Evolutionary conservation across 1,284 basidiomycete species (phyloP), one percentile per base, ranked within the genome.

Genomic region (Tilletia horrida): DNA sequence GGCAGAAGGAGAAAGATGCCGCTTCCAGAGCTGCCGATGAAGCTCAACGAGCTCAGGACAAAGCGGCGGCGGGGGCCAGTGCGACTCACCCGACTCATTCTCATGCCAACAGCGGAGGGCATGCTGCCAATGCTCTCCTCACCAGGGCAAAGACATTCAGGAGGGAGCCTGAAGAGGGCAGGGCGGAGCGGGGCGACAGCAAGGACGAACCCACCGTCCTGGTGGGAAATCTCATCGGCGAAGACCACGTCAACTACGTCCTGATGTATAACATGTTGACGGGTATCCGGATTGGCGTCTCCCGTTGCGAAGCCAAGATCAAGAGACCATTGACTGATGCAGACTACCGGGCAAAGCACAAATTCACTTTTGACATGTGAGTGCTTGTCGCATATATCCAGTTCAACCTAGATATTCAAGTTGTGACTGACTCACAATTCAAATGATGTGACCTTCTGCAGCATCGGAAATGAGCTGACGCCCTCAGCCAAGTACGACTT

Each of bases 191-290:
- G 7, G 29, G 35, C 3, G 27, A 59, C 27, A 21, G 25, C n/a
- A 29, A 29, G 14, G 75, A 75, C 13, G 74, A 72, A 62, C 74
- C 76, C 42, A 71, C 71, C 31, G 90, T 90, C 13, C 84, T 96
- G 13, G 91, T 97, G 0, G 95, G 95, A 9, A 97, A 97, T 82
- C 83, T 97, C 74, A 97, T 98, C 71, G 92, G 92, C 45, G 94
- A 97, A 82, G 95, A 89, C 75, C 95, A 98, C 83, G 93, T 90
- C 83, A 98, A 98, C 84, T 98, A 97, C 77, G 92, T 97, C 69
- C 85, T 98, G 79, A 97, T 97, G 95, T 98, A 97, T 85, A 97
- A 98, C 85, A 98, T 98, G 95, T 86, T 98, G 76, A 98, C 95
- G 2, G 95, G 95, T 4, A 97, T 98, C 72, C 89, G 95, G 42